Conservation (phyloP, 1,139 yeast species). For the Yamadazyma triangularis region DNA sequence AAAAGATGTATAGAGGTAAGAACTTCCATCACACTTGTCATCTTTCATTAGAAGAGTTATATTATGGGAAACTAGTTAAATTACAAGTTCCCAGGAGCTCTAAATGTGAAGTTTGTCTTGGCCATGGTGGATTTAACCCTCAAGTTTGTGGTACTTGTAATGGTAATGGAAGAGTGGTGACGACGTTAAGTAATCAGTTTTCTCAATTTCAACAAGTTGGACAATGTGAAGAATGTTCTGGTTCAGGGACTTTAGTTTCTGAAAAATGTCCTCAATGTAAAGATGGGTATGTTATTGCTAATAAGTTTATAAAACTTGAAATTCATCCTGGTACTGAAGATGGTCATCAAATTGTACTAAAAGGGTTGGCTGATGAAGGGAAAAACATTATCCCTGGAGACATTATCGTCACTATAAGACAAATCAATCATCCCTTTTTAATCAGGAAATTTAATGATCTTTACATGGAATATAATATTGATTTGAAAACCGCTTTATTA, state of each 20-base stretch:
- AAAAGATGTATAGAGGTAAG: constrained; percentile 20
- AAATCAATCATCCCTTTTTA: constrained; percentile 34
- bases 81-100: constrained; percentile 37
- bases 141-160: constrained; percentile 30
- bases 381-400: constrained; percentile 60
- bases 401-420: constrained; percentile 45
- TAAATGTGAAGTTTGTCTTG: constrained; percentile 31
- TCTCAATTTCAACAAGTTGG: constrained; percentile 32
- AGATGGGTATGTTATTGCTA: constrained; percentile 36
- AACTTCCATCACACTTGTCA: constrained; percentile 41
- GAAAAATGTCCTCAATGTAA: constrained; percentile 26
- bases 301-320: constrained; percentile 48
- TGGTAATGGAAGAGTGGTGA: constrained; percentile 35
- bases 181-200: constrained; percentile 28
- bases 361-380: constrained; percentile 64
- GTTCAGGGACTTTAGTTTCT: constrained; percentile 23
- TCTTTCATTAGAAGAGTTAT: constrained; percentile 33
- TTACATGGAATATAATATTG: constrained; percentile 41
- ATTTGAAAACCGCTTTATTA: constrained; percentile 48
- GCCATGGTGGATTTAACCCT: constrained; percentile 36
- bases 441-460: constrained; percentile 49
- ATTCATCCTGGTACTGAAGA: constrained; percentile 50
- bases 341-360: constrained; percentile 48
- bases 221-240: constrained; percentile 31
- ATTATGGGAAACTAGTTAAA: constrained; percentile 36